Percentiles rank a stretch among this genome's conserved stretches.
phyloP scores from a whole-genome alignment of 495 filamentous ascomycete genomes.

The Hypoxylon trugodes region DNA sequence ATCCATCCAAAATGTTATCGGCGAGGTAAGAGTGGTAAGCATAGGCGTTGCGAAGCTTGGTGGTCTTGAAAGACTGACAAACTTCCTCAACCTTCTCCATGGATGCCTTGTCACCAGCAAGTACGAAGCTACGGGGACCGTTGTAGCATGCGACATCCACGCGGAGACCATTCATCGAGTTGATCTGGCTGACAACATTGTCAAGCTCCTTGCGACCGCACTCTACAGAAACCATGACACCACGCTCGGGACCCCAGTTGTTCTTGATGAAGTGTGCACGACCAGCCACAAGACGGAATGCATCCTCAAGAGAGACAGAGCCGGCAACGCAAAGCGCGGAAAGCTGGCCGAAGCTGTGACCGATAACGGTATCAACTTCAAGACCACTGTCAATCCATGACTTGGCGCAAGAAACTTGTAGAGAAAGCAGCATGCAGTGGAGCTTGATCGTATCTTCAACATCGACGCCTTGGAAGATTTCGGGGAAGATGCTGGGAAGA shows the following conservation, averaged over 20 bases:
- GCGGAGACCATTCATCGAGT: neutral
- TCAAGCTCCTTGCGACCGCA: neutral
- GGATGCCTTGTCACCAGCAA: neutral
- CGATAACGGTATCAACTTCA: conserved; percentile 46
- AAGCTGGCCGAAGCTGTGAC: conserved; percentile 62
- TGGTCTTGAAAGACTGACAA: conserved; percentile 2
- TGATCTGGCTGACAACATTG: neutral
- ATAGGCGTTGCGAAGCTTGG: neutral
- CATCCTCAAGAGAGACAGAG: conserved; percentile 47
- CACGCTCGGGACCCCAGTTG: neutral
- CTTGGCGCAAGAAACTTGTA: conserved; percentile 57
- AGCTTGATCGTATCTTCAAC: conserved; percentile 50
- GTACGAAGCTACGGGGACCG: conserved; percentile 3
- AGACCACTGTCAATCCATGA: conserved; percentile 59
- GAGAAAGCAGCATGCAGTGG: conserved; percentile 52
- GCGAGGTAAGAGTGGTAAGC: conserved; percentile 8
- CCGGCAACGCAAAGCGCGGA: conserved; percentile 56
- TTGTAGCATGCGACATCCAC: conserved; percentile 5
- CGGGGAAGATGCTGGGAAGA: conserved; percentile 46
- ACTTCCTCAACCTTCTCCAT: neutral
- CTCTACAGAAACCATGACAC: conserved; percentile 2
- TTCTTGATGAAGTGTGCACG: neutral
- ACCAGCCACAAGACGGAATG: conserved; percentile 22
- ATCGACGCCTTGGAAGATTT: conserved; percentile 48
- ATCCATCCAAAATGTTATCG: neutral